phyloP scores from a whole-genome alignment of 129 eudicot genomes.

The Helichrysum umbraculigerum region DNA sequence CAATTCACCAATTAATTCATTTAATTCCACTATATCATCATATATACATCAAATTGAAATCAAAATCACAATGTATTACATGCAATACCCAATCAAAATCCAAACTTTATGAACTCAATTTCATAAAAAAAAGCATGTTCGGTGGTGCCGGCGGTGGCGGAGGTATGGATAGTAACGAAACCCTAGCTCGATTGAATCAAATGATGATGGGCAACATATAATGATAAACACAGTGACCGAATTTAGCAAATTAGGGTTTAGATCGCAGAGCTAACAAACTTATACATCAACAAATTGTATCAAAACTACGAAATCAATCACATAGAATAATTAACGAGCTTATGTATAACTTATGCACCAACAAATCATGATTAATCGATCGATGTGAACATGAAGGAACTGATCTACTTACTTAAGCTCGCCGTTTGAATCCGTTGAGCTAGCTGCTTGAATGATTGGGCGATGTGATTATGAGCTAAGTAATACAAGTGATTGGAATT shows the following conservation, averaged over 20 bases:
- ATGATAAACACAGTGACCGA: conserved; percentile 9
- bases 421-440: background rate
- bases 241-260: conserved; percentile 17
- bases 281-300: conserved; percentile 6
- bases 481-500: background rate
- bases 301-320: conserved; percentile 2
- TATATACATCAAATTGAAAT: background rate
- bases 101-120: conserved; percentile 3
- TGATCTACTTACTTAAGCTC: background rate
- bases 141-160: conserved; percentile 16
- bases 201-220: conserved; percentile 7
- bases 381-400: background rate
- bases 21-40: background rate
- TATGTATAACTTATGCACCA: background rate
- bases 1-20: background rate
- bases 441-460: background rate
- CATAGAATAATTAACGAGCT: background rate
- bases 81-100: background rate
- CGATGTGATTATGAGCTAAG: background rate
- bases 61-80: background rate
- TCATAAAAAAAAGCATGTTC: conserved; percentile 14
- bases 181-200: conserved; percentile 34
- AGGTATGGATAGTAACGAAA: conserved; percentile 24
- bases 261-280: conserved; percentile 23
- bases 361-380: background rate